Base-by-base conservation (phyloP, 192 early-diverging fungal genomes). In the Podila horticola region DNA sequence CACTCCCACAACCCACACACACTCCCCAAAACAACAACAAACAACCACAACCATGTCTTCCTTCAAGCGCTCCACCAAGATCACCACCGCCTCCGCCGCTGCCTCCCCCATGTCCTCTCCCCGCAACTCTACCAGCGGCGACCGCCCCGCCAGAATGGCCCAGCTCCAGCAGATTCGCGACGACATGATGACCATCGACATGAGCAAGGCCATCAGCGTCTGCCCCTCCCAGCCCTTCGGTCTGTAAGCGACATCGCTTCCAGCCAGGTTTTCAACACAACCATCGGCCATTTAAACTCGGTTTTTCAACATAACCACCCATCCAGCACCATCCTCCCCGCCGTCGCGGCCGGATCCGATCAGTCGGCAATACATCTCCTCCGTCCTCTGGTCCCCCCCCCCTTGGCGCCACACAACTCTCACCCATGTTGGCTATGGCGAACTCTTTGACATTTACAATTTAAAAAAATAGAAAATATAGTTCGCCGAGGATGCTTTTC, bases 151-250 rank as follows among this genome's bases (percentile, higher is more conserved):
- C 28, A 65, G 45, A 26, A 50, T n/a, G 15, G 38, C 29, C 29
- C 59, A 61, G 17, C 26, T 61, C 17, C 59, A 76, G 41, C 52
- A 76, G 22, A 76, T 76, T 48, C 50, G 67, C 2, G 74, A 76
- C n/a, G 74, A 65, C 31, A 59, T 76, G 62, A 76, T 76, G 74
- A 52, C 50, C 34, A 70, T 70, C 49, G 57, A 45, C 28, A 64
- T 69, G 67, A 29, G 60, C 59, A 76, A 70, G 68, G 30, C 50
- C 26, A 76, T 76, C 63, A 19, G 52, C 57, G 64, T 70, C 22
- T 41, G 57, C 41, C 67, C 67, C 31, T 76, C 74, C 6, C 62
- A 76, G 55, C 74, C 74, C 57, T 76, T 76, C 41, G 63, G 20
- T n/a, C 64, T 76, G 74, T 70, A 52, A 69, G 41, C 48, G 10